Conservation (phyloP, 441 rosid genomes). For the Isatis lusitanica region DNA sequence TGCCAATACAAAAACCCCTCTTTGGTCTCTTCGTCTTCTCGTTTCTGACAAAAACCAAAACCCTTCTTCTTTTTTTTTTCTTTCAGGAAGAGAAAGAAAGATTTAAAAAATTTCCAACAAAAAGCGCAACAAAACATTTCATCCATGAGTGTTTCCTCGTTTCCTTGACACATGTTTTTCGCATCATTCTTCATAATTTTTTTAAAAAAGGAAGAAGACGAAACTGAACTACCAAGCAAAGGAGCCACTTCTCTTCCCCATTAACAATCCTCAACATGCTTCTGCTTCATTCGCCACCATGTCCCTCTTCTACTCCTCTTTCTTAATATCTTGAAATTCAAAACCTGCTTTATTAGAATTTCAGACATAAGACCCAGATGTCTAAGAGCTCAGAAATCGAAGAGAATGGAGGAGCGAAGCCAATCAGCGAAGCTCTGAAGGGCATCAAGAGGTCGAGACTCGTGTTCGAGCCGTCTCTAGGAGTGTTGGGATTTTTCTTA, state of each 20-base stretch:
- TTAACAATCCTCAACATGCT: constrained; percentile 28
- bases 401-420: constrained; percentile 31
- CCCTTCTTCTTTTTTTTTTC: not conserved
- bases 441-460: constrained; percentile 67
- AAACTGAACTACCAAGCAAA: constrained; percentile 42
- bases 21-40: constrained; percentile 27
- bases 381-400: constrained; percentile 27
- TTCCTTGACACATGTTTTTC: constrained; percentile 43
- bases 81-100: not conserved
- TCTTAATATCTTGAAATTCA: constrained; percentile 13
- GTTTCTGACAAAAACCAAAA: not conserved
- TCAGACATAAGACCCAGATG: constrained; percentile 21
- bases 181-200: constrained; percentile 36
- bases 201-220: not conserved
- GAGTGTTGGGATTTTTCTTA: constrained; percentile 65
- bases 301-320: constrained; percentile 2
- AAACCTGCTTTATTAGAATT: not conserved
- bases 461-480: constrained; percentile 65
- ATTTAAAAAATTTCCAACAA: not conserved
- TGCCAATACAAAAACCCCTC: not conserved
- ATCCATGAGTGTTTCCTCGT: constrained; percentile 32
- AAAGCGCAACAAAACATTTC: constrained; percentile 3
- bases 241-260: constrained; percentile 20
- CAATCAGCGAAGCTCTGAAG: constrained; percentile 44
- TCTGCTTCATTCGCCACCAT: constrained; percentile 23